A percentile compares a stretch with the other conserved stretches of the same genome.
phyloP scores from a whole-genome alignment of 2,329 filamentous ascomycete species.

The Kalaharituber pfeilii region DNA sequence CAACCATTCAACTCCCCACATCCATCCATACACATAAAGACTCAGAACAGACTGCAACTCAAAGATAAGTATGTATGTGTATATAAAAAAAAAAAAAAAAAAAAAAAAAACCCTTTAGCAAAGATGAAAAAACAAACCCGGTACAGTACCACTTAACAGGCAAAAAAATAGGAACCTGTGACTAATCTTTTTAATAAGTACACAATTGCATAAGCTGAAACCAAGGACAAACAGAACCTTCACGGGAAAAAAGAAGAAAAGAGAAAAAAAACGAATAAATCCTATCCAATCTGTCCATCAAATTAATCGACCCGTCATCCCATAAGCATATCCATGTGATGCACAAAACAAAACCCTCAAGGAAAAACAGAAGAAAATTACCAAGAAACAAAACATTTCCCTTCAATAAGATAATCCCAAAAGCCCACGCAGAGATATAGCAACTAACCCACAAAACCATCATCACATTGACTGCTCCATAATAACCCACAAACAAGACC shows the following conservation, averaged over 20 bases:
- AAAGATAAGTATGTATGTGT: background rate
- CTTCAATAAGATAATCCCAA: conserved; percentile 1
- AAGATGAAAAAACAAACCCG: background rate
- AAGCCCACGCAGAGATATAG: conserved; percentile 2
- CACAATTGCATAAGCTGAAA: too few relatives aligned
- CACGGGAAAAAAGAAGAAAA: conserved; percentile 8
- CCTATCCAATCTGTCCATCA: too few relatives aligned
- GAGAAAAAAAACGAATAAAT: conserved; percentile 9
- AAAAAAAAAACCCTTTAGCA: too few relatives aligned
- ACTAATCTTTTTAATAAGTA: too few relatives aligned
- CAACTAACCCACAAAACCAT: background rate
- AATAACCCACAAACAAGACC: background rate
- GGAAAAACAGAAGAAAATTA: background rate
- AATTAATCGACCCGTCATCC: conserved; percentile 5
- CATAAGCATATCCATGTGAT: background rate
- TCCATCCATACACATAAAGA: background rate
- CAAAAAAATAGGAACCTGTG: conserved; percentile 1
- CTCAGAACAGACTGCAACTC: background rate
- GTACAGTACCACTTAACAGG: conserved; percentile 3
- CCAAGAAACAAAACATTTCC: background rate
- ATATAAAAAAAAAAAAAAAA: too few relatives aligned
- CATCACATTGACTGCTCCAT: background rate
- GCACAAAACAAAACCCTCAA: conserved; percentile 2
- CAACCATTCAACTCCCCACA: too few relatives aligned
- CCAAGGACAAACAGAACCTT: too few relatives aligned